Base-by-base conservation (phyloP, 2,329 filamentous ascomycete genomes). In the Alternaria postmessia region DNA sequence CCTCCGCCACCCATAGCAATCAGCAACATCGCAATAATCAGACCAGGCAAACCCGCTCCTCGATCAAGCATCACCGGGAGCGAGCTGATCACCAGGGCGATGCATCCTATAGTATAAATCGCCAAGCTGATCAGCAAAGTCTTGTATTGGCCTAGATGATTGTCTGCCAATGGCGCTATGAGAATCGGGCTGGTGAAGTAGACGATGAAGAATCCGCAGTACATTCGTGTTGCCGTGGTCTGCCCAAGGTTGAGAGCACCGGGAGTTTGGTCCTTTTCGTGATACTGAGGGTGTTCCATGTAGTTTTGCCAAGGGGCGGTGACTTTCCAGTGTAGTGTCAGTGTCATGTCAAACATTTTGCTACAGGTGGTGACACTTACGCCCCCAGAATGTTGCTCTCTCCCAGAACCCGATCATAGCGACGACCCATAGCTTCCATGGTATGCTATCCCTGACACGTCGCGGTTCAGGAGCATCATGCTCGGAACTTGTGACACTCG, bases 201-300 rank as follows among this genome's bases (percentile, higher is more conserved):
- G 65, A 83, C 84, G 68, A 86, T 84, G 66, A 84, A 84, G 69
- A 88, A 88, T 62, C 84, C 86, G 46, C 85, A 81, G 59, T 83
- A 84, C 9, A 88, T 79, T 24, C 81, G 83, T 3, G 85, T 86
- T 5, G 86, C 86, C 22, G 62, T 72, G 6, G 66, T 62, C 54
- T 78, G 75, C 5, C 76, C 76, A 0, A 78, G 67, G 8, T 67
- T 67, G 3, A 78, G 68, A 5, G 71, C 75, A 28, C 76, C 75
- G 3, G 74, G 75, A 0, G 80, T 80, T 5, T 78, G 62, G 8
- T 70, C 59, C 53, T 71, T 65, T n/a, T 67, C 59, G 30, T 57
- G 55, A 20, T 65, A 47, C 12, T 52, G 48, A 7, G 70, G 65
- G 57, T 81, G 74, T 57, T 82, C 77, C 66, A 82, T 79, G 61